These are phyloP conservation scores for Lanmaoa rubissima DNA, from an alignment of 768 basidiomycete genomes.

Conservation along the genomic window DNA sequence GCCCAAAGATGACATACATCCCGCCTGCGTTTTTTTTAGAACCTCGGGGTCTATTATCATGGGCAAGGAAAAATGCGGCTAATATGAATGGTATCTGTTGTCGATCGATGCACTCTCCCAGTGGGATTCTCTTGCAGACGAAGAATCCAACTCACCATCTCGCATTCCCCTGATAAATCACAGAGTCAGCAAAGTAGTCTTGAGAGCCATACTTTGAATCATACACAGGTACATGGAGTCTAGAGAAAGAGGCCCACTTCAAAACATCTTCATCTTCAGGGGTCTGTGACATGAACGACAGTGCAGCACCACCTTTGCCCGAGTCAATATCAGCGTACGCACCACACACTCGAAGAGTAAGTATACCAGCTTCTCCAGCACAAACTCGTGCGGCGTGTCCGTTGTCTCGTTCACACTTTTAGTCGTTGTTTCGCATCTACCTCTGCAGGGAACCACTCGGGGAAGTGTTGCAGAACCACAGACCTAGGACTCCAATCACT, in stretches of 20 bases:
- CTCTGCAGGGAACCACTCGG: conserved; percentile 25
- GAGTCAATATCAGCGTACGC: not conserved
- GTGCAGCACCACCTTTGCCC: conserved; percentile 11
- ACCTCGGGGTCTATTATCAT: conserved; percentile 13
- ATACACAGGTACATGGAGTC: conserved; percentile 16
- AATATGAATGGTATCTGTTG: conserved; percentile 17
- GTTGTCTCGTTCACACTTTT: conserved; percentile 1
- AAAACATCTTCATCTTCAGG: conserved; percentile 11
- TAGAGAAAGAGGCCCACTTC: conserved; percentile 14
- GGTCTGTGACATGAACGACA: conserved; percentile 14
- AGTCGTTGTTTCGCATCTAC: conserved; percentile 5
- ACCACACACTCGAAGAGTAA: not conserved
- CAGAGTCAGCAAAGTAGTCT: not conserved
- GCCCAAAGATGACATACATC: conserved; percentile 8
- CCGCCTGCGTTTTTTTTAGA: conserved; percentile 9
- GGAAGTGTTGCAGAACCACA: conserved; percentile 4
- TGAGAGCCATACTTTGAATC: not conserved
- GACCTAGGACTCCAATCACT: too few relatives aligned
- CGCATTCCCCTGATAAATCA: conserved; percentile 24
- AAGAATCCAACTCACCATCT: conserved; percentile 23
- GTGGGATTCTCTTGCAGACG: not conserved
- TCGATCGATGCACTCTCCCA: not conserved
- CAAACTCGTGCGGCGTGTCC: conserved; percentile 4
- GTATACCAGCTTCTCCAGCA: conserved; percentile 14
- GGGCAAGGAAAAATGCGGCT: conserved; percentile 19